Base-by-base conservation (phyloP, 371 early-diverging fungal genomes). In the Capniomyces stellatus region DNA sequence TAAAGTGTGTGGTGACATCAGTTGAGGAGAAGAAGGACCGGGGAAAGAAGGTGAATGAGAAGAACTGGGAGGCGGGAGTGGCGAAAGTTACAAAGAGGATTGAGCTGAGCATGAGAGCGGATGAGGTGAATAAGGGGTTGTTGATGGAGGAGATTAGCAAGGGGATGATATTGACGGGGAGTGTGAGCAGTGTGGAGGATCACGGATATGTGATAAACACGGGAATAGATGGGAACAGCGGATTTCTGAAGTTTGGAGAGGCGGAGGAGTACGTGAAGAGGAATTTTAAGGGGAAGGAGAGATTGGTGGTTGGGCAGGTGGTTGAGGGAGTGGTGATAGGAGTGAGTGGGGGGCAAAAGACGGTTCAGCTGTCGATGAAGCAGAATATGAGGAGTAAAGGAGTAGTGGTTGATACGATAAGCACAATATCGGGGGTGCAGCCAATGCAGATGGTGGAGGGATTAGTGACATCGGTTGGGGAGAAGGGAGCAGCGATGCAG, bases 151-250 rank as follows among this genome's bases (percentile, higher is more conserved):
- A 71, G 24, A 42, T 75, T 10, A 58, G 61, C 29, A 64, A 66
- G 23, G 73, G 77, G 24, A 60, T 70, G 64, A 47, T 64, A 18
- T 28, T 79, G 46, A 49, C 67, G 0, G 74, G 67, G 35, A 63
- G 70, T 51, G 65, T 79, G 22, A 55, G 55, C 39, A 69, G 70
- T 54, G 64, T 71, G 8, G 78, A 80, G 57, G 81, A 80, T 57
- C 78, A 77, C 56, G 81, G 81, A 12, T 80, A 76, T 43, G 58
- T 77, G 10, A 43, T 80, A 21, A 67, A 56, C 54, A 59, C 62
- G 0, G 69, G 69, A 0, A 22, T 69, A 27, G 41, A 51, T 13
- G 49, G 22, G 21, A 40, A 43, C 4, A 46, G 58, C 0, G 62
- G 60, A 3, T 69, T 69, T 46, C 18, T 69, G 54, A 58, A 67